Evolutionary conservation across 306 rosid genomes (phyloP).

Genomic region (Senna tora): DNA sequence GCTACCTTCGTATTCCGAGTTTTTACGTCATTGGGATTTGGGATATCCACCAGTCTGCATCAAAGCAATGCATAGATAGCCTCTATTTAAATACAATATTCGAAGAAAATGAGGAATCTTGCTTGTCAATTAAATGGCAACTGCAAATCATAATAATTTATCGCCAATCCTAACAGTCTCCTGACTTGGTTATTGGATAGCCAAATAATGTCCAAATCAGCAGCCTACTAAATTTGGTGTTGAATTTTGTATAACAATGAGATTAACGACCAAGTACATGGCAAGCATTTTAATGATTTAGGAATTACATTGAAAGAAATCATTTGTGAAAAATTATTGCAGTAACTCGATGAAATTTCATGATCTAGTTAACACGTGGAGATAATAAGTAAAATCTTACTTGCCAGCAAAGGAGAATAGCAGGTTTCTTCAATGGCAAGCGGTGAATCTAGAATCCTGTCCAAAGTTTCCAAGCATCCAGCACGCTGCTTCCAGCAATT

Average conservation of each 20-base stretch:
- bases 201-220: too few species aligned
- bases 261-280: too few species aligned
- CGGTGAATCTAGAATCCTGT: constrained; percentile 68
- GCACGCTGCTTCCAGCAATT: constrained; percentile 81
- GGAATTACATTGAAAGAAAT: too few species aligned
- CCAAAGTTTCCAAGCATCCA: constrained; percentile 77
- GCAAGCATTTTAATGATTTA: too few species aligned
- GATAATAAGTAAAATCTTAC: constrained; percentile 46
- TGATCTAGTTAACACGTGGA: constrained; percentile 10
- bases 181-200: too few species aligned
- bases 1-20: constrained; percentile 53
- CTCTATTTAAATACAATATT: constrained; percentile 13
- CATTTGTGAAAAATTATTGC: too few species aligned
- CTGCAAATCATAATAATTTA: constrained; percentile 4
- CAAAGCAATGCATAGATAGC: constrained; percentile 4
- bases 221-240: too few species aligned
- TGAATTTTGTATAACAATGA: too few species aligned
- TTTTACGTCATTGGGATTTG: constrained; percentile 53
- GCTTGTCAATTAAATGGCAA: constrained; percentile 25
- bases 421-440: constrained; percentile 64
- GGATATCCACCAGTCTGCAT: constrained; percentile 49
- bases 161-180: too few species aligned
- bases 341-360: too few species aligned
- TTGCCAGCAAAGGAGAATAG: constrained; percentile 31
- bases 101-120: neutral